A percentile compares a stretch with the other conserved stretches of the same genome.
Conservation (phyloP, 495 filamentous ascomycete genomes). For the Penicillium riverlandense region DNA sequence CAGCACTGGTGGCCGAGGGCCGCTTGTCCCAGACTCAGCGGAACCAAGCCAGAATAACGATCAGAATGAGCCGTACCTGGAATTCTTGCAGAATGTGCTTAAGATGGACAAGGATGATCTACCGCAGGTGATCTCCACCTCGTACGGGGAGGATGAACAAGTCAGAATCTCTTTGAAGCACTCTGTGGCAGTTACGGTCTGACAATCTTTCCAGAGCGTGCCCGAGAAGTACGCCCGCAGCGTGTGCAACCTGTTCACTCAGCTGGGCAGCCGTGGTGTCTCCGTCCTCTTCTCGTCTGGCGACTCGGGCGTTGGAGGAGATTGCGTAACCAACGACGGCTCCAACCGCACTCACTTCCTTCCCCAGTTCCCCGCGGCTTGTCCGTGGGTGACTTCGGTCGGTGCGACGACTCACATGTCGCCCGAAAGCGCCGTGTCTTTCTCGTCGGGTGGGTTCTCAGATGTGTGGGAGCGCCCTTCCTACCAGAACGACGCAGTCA, state of each 20-base stretch:
- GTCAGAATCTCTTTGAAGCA: constrained; percentile 4
- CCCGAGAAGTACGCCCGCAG: constrained; percentile 57
- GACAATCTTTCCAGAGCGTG: constrained; percentile 46
- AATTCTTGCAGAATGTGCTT: constrained; percentile 58
- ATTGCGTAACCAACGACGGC: constrained; percentile 60
- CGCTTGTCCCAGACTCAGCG: constrained; percentile 55
- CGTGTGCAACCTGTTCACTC: constrained; percentile 63
- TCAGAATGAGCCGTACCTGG: constrained; percentile 70
- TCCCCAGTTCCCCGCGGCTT: constrained; percentile 63
- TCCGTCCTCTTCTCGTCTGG: constrained; percentile 66
- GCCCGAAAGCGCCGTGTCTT: constrained; percentile 51
- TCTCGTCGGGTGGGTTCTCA: constrained; percentile 63
- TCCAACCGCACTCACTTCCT: constrained; percentile 59
- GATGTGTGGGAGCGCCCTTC: constrained; percentile 53
- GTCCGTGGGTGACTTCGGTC: constrained; percentile 68
- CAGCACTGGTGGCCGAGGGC: constrained; percentile 57
- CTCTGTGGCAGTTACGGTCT: neutral
- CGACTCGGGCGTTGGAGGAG: constrained; percentile 62
- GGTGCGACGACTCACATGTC: constrained; percentile 53
- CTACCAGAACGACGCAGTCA: constrained; percentile 55
- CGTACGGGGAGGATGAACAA: constrained; percentile 75
- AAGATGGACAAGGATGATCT: constrained; percentile 43
- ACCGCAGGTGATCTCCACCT: constrained; percentile 69
- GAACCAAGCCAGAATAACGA: constrained; percentile 46
- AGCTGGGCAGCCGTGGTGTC: constrained; percentile 71